Evolutionary conservation across 306 rosid species (phyloP), one percentile per base, ranked within the genome.

Genomic region (Acmispon strigosus): DNA sequence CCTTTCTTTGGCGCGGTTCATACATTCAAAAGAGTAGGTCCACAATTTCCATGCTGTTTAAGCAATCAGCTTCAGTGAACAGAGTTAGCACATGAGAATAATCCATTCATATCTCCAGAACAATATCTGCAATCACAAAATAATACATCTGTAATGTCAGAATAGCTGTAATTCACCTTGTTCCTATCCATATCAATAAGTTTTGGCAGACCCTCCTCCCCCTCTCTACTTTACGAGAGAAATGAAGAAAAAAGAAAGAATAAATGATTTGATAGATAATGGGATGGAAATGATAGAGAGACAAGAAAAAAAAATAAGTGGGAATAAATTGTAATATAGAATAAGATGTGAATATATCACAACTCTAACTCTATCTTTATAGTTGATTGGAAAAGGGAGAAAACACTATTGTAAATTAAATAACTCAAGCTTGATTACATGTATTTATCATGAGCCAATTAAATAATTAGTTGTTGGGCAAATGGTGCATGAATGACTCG

Each of bases 61-160:
- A 37, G 52, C 65, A 14, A 41, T 19, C 49, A 15, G 47, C 73
- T 81, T 72, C 52, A 42, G 62, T 8, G 59, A 29, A 22, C 37
- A 70, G 44, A 59, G 55, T 53, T 72, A 24, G 37, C 13, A 14
- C 13, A 65, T 15, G 45, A 32, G 63, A 59, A 66, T 58, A 72
- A 48, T 36, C 66, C 44, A 50, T 61, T 81, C 68, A 84, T 68
- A 89, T 87, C 85, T 92, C 98, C 53, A 87, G 83, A 74, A 89
- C 91, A 34, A 89, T 89, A 74, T 85, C 96, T 92, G 87, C 86
- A 64, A 62, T n/a, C 64, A 84, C 10, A 74, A 43, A 61, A 39
- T 39, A 39, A 64, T 14, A 42, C 1, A 42, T 7, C 54, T 50
- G 4, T 29, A 50, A 0, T 39, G 45, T 62, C 18, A 62, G 63